Evolutionary conservation across 1,284 basidiomycete species (phyloP), one percentile per base, ranked within the genome.

Genomic region (Puccinia triticina): DNA sequence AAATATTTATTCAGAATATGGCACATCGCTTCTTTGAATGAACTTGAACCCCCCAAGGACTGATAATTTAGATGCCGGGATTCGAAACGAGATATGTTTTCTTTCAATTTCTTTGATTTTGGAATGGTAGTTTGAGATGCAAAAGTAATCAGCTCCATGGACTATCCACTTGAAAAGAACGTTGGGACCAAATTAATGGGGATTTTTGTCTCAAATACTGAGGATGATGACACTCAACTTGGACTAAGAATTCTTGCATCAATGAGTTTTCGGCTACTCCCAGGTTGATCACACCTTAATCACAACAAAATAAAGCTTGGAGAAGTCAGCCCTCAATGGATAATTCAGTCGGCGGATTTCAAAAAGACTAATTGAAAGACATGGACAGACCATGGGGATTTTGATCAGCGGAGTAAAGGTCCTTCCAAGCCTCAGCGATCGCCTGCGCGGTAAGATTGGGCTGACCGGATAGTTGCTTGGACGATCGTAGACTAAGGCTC

Each of bases 221-320:
- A 8, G 43, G 48, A 26, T 7, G 48, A 40, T 69, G 16, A 77
- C 21, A 40, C 55, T 59, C 40, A 77, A 79, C 77, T 55, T 71
- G 7, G 53, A 69, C 55, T 18, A 79, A 10, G 64, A 64, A 57
- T 16, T 71, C 77, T 69, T 69, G 50, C 66, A 79, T 69, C 18
- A 79, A 57, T 53, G 61, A 79, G 50, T 71, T 79, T 59, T 79
- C 77, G 7, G 77, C 77, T 23, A 79, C 66, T 26, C 77, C 66
- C 69, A 79, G 50, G 29, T 67, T 71, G 18, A 79, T 57, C 2
- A 72, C 50, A 4, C 66, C 77, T 79, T 43, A 77, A 26, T 61
- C 3, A 3, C 59, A 61, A 61, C 3, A 11, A 43, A 21, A 69
- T 1, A 69, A 23, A n/a, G 2, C 21, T 37, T 26, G 16, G 23